Evolutionary conservation across 495 filamentous ascomycete species (phyloP), one percentile per base, ranked within the genome.

Genomic region (Penicillium alfredii): DNA sequence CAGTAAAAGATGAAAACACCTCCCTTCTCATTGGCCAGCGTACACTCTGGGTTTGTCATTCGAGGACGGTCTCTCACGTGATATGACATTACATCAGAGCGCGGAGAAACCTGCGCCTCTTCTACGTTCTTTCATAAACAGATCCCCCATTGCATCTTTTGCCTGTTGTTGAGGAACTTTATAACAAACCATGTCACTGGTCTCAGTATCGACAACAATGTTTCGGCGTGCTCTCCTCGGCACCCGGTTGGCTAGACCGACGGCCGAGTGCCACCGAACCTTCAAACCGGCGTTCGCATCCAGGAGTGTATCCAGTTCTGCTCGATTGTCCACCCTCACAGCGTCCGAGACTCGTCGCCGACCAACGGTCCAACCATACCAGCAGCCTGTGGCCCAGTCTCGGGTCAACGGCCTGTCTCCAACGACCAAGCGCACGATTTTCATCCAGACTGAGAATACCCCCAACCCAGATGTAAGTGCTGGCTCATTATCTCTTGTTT

Each of bases 361-460:
- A 45, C 71, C 72, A 10, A 67, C 60, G 14, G 45, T 74, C 50
- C 68, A 58, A 22, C 64, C 67, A n/a, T 41, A 63, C 21, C 68
- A 72, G 34, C 69, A 71, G 39, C 64, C 67, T 12, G 50, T 53
- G 1, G 38, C 49, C 3, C 35, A 44, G 22, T 47, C 46, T 8
- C 47, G 55, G 6, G 58, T 65, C 18, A 65, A 56, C 33, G 64
- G 58, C 7, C 40, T 51, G 10, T 64, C 55, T 8, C 56, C 61
- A 7, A 53, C 46, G 4, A 61, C 71, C 38, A 71, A 67, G 41
- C 84, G 92, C 22, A 87, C 81, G 8, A 90, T 97, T 56, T 98
- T 96, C 69, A 98, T 98, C 46, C 92, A 96, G 66, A 98, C 92
- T 1, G 92, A 94, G 40, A 74, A 69, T 30, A 98, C 93, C 6